Conservation (phyloP, 1,284 basidiomycete species). For the Paramarasmius palmivorus region DNA sequence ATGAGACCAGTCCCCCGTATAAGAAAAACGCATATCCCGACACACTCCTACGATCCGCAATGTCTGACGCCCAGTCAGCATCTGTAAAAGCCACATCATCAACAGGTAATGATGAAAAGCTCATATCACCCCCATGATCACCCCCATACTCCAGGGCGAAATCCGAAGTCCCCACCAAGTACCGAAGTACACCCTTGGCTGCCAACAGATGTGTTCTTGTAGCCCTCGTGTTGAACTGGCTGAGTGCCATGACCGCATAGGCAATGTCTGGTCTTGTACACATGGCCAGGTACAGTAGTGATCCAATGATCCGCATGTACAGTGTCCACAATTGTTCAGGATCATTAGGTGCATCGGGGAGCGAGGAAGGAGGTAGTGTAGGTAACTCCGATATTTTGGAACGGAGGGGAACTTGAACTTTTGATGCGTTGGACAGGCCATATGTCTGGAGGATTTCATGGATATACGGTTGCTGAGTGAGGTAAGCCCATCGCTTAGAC, state of each 20-base stretch:
- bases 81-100: conserved; percentile 4
- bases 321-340: too few relatives aligned
- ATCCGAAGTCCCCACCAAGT: conserved; percentile 3
- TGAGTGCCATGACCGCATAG: conserved; percentile 1
- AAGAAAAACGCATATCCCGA: conserved; percentile 18
- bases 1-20: conserved; percentile 12
- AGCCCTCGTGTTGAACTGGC: conserved; percentile 5
- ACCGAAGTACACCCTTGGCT: conserved; percentile 4
- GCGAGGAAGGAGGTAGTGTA: conserved; percentile 48
- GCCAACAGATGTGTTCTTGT: not conserved
- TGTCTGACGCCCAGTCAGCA: conserved; percentile 19
- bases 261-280: conserved; percentile 1
- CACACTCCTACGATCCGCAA: conserved; percentile 6
- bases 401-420: conserved; percentile 32
- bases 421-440: not conserved
- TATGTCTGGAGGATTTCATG: not conserved
- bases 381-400: conserved; percentile 44
- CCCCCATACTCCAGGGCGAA: conserved; percentile 11
- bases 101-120: too few relatives aligned
- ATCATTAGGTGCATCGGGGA: conserved; percentile 11
- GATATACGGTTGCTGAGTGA: too few relatives aligned
- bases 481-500: too few relatives aligned
- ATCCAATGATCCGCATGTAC: not conserved
- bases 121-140: not conserved
- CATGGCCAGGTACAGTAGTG: not conserved